Base-by-base conservation (phyloP, 2,329 filamentous ascomycete genomes). In the Penicillium sclerotigenum region DNA sequence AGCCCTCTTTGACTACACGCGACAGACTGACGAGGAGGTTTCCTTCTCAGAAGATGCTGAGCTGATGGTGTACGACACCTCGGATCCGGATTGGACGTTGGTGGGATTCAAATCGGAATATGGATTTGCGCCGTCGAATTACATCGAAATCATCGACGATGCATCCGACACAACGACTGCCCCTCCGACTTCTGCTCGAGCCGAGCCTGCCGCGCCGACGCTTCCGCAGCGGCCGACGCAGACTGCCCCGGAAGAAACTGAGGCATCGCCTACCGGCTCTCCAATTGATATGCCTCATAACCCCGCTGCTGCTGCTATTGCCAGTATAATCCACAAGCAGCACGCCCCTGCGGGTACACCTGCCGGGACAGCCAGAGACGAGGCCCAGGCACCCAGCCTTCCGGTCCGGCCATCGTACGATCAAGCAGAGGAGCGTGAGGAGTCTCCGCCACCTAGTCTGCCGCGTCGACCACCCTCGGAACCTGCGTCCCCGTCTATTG, bases 1-100 rank as follows among this genome's bases (percentile, higher is more conserved):
- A 73, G 90, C 94, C n/a, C 83, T 97, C n/a, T 99, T 93, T 79
- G 94, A 99, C 74, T 99, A 99, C 74, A 90, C 90, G 48, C 86
- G 93, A 66, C 94, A 99, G 77, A 99, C 94, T 24, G 94, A 99
- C 70, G 94, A 99, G 75, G 94, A 99, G 76, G 81, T 99, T 10
- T 97, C 93, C 24, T 97, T 99, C 71, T 84, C 90, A 47, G 94
- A 99, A 78, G 92, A 96, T 71, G 87, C 88, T 38, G 77, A 85
- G 42, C 82, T 99, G 47, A 80, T 89, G 58, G 89, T 99, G 46
- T 97, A 90, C 76, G 94, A 99, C 74, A 87, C 83, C 10, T 88
- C 91, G 5, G 94, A 99, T 73, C 90, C 91, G 14, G 94, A 99
- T 75, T 99, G 94, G 94, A 96, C 94, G 60, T 79, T 99, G 47